Base-by-base conservation (phyloP, 805 yeast species). In the Zygotorulaspora chibaensis region DNA sequence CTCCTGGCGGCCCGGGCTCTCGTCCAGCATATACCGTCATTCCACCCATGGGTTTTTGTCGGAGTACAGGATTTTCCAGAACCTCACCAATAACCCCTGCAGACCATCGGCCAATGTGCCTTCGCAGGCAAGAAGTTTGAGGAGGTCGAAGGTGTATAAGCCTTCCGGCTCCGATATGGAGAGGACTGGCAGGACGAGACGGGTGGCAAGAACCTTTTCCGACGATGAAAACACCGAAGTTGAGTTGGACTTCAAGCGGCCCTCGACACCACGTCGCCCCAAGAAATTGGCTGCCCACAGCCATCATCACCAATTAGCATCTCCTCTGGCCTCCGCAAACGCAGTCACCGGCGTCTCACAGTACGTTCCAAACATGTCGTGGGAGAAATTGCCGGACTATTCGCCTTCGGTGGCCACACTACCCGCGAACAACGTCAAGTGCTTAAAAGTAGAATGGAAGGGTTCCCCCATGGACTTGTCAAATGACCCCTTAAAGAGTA, bases 381-480 rank as follows among this genome's bases (percentile, higher is more conserved):
- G 86, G 74, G 84, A 81, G 61, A 69, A 80, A 23, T 69, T 90
- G 45, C 89, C 89, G 30, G 96, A 89, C 65, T 88, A 74, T 66
- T 80, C 87, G n/a, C 97, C 97, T 3, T 73, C 84, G 15, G 54
- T 79, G 11, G 58, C 72, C 2, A 73, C 84, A 1, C 71, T 90
- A 51, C 95, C 96, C 4, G 38, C 43, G 8, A 79, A 72, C 52
- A 82, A 80, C 58, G 70, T 76, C 46, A 81, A 84, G 68, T 81
- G 87, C 53, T 73, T 90, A 56, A 84, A 84, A 61, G 86, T 95
- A 29, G 98, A 91, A 65, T 91, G 99, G 99, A 91, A 90, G 70
- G 99, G 98, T 9, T 95, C 89, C 57, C 95, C 97, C 30, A 89
- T 91, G 96, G 95, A 87, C 65, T 75, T 91, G 46, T 73, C 83